Base-by-base conservation (phyloP, 257 asterid genomes). In the Marsdenia floribunda region DNA sequence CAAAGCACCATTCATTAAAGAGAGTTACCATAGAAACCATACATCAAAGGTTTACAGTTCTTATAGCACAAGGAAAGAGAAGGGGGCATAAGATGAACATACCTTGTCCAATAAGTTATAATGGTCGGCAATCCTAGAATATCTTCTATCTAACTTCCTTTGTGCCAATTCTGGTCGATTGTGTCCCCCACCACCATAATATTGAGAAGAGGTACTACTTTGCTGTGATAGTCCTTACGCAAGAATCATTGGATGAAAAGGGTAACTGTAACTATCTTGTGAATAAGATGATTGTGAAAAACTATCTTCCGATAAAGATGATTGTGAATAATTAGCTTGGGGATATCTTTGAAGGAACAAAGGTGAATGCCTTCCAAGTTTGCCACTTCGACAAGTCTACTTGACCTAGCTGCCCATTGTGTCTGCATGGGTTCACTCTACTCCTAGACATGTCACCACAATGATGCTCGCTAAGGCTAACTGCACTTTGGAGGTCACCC, bases 111-210 rank as follows among this genome's bases (percentile, higher is more conserved):
- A 76, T 10, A 97, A 92, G 76, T 78, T 82, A 81, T 90, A 94
- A 79, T 87, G 80, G 85, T 94, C 99, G 0, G 99, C 97, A 76
- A 94, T 94, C 87, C 88, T 86, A 13, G 97, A 91, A 85, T 90
- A 94, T 77, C 96, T 84, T 85, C 93, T 74, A 38, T 94, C 97
- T n/a, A 94, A 77, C 81, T 81, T 87, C 82, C 84, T 88, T 68
- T 83, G 83, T 0, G 88, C 86, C 26, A 83, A 67, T 73, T 50
- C 79, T 6, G 75, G 14, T n/a, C 59, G 82, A 55, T 54, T 22
- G 3, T 7, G 60, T 44, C 38, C 76, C 21, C 70, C 83, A 29
- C 72, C 80, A 10, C 55, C 76, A 50, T 71, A 50, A 60, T 73
- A 71, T 40, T 81, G 90, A 49, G 86, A 19, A 16, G 92, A 80